Base-by-base conservation (phyloP, 1,139 yeast genomes). In the Fermentozyma sake region DNA sequence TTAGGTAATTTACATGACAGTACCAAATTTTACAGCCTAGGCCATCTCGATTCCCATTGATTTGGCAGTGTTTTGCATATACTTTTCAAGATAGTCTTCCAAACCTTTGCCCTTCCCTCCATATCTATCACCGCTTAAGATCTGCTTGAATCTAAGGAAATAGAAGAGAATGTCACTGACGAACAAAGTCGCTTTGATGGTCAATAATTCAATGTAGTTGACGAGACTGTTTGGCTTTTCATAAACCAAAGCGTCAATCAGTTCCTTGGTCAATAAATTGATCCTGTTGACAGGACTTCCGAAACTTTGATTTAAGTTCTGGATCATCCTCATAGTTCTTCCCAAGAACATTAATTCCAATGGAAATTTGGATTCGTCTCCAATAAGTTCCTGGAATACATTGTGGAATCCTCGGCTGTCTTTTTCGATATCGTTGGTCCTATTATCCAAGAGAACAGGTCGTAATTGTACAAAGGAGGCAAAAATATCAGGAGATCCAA, bases 251-350 rank as follows among this genome's bases (percentile, higher is more conserved):
- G 55, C 42, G 31, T 46, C 42, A 5, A 64, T 44, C 35, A 84
- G 82, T 34, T 73, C 73, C 18, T 55, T 50, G 1, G 85, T 83
- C 35, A 83, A 60, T 23, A 78, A 48, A 35, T 77, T 76, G 40
- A 83, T 58, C 31, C 93, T 61, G 47, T 83, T 83, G 11, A 81
- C 81, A 0, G 91, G 91, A 12, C 85, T 74, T 3, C 82, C 86
- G 49, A 74, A 73, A 29, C 58, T 59, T 39, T 73, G 75, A 48
- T 83, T 83, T 41, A 79, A 54, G 20, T 77, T 78, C 49, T 81
- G 91, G 30, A 83, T 69, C 61, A 82, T 80, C 33, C 89, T 59
- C 80, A 79, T 79, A 7, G 85, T 68, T 42, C 91, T 59, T 27
- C 83, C 76, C 9, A 83, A 53, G 42, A 83, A 80, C 17, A 79